A percentile compares a stretch with the other conserved stretches of the same genome.
Conservation (phyloP, 805 yeast species). For the Starmerella apicola region DNA sequence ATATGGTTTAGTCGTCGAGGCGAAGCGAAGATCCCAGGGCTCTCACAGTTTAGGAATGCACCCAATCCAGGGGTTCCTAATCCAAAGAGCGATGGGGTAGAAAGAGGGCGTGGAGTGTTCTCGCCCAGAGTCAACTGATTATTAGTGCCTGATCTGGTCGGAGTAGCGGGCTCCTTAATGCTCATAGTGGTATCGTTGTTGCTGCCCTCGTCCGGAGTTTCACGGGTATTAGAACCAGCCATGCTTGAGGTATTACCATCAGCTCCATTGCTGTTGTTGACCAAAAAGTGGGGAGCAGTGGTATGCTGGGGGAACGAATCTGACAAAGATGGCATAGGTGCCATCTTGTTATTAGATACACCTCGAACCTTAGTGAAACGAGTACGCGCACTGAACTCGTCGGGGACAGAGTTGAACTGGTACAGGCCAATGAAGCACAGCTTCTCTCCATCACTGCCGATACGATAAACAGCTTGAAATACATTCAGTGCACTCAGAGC, state of each 20-base stretch:
- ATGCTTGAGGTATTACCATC: neutral
- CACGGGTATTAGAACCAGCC: neutral
- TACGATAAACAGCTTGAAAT: conserved; percentile 24
- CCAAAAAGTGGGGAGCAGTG: neutral
- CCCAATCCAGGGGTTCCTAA: conserved; percentile 11
- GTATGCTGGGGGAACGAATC: neutral
- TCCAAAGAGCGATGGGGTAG: conserved; percentile 1
- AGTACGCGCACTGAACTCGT: conserved; percentile 28
- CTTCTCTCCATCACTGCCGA: conserved; percentile 12
- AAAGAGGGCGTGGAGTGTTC: neutral
- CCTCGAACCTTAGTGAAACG: conserved; percentile 25
- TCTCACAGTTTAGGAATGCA: conserved; percentile 7
- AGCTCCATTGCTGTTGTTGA: neutral
- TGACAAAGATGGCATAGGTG: neutral
- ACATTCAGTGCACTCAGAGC: conserved; percentile 26
- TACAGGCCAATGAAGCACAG: conserved; percentile 26
- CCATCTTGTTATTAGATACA: neutral
- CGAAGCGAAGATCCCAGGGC: conserved; percentile 13
- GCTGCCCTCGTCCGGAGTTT: neutral
- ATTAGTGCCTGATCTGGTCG: neutral
- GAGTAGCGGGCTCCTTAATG: neutral
- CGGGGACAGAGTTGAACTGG: conserved; percentile 28
- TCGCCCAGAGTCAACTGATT: neutral
- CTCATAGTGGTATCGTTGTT: neutral
- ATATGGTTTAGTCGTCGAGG: conserved; percentile 9